These are phyloP conservation scores for Fusarium dlaminii DNA, from an alignment of 2,329 filamentous ascomycete genomes.

Conservation along the genomic window DNA sequence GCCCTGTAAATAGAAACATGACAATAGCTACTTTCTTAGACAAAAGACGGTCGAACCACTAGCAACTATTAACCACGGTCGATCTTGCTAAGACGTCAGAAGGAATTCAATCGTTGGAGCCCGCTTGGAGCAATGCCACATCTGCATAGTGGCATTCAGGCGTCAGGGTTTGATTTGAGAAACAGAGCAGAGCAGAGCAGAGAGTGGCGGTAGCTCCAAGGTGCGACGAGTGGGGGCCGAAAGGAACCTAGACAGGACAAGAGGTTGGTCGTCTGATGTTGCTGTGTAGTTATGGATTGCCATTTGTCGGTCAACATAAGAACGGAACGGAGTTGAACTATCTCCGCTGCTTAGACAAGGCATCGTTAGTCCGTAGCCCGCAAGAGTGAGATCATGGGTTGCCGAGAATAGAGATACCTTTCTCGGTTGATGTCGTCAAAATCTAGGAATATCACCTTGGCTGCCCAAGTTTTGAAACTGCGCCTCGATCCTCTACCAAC, in stretches of 20 bases:
- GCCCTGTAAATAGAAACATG: conserved; percentile 32
- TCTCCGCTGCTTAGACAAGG: not conserved
- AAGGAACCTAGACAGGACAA: not conserved
- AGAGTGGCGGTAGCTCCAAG: conserved; percentile 15
- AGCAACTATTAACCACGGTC: not conserved
- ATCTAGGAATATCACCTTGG: conserved; percentile 13
- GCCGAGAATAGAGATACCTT: conserved; percentile 36
- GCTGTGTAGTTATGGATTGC: not conserved
- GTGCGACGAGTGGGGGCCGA: conserved; percentile 29
- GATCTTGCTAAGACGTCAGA: not conserved
- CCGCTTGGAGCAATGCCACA: conserved; percentile 13
- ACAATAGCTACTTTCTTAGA: not conserved
- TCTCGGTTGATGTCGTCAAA: not conserved
- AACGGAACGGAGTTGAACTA: not conserved
- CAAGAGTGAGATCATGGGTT: conserved; percentile 24
- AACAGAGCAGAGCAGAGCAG: not conserved
- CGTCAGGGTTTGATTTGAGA: not conserved
- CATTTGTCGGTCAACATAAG: conserved; percentile 10
- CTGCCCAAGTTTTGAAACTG: not conserved
- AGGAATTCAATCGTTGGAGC: not conserved
- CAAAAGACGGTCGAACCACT: not conserved
- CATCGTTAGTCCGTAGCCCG: not conserved
- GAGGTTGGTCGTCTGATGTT: conserved; percentile 14
- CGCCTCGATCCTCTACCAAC: conserved; percentile 20
- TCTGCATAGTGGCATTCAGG: not conserved